Conservation (phyloP, 352 stramenopile species). For the Globisporangium nodosum region DNA sequence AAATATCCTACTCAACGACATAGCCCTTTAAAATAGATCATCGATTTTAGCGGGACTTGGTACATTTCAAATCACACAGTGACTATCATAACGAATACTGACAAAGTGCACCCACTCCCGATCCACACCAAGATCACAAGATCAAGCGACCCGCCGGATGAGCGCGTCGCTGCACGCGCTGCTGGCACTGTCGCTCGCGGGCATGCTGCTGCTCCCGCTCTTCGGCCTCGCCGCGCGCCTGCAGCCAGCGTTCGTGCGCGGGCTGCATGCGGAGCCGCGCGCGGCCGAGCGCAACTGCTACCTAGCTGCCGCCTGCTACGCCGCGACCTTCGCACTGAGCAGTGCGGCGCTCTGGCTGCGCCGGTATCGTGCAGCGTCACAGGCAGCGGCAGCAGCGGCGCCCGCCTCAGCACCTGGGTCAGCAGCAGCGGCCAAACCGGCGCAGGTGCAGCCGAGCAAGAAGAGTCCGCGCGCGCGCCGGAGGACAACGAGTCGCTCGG, state of each 20-base stretch:
- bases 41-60: neutral
- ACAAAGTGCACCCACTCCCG: too few relatives aligned
- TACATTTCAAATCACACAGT: neutral
- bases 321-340: constrained; percentile 32
- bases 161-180: constrained; percentile 27
- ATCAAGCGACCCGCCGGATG: constrained; percentile 9
- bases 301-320: constrained; percentile 45
- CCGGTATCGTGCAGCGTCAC: neutral
- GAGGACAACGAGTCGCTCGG: neutral
- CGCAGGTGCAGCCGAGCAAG: neutral
- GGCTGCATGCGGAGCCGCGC: constrained; percentile 32
- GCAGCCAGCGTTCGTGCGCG: constrained; percentile 53
- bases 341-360: constrained; percentile 13
- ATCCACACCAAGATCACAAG: neutral
- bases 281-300: constrained; percentile 61
- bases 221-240: constrained; percentile 55
- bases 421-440: too few relatives aligned
- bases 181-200: constrained; percentile 45
- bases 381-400: too few relatives aligned
- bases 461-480: neutral
- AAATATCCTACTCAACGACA: neutral
- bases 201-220: constrained; percentile 39
- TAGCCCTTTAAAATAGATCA: neutral
- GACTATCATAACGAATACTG: too few relatives aligned
- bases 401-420: too few relatives aligned